These are phyloP conservation scores for Cryptococcus sp. DNA, from an alignment of 1,284 basidiomycete species.

Conservation along the genomic window DNA sequence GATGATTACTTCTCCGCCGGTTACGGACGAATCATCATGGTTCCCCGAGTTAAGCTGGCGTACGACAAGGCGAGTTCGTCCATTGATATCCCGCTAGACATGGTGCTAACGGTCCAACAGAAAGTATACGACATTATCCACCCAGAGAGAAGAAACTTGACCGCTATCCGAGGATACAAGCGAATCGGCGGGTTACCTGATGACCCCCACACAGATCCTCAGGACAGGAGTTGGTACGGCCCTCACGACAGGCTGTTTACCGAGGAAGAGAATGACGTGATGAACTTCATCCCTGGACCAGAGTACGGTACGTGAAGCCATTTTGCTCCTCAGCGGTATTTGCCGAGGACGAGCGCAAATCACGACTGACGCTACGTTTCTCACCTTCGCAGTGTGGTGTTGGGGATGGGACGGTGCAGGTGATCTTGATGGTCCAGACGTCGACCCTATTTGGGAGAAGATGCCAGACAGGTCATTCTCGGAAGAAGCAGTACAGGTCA, in stretches of 20 bases:
- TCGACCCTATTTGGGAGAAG: constrained; percentile 91
- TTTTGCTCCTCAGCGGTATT: not conserved
- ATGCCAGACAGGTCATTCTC: constrained; percentile 70
- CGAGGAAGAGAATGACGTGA: constrained; percentile 73
- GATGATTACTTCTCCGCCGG: constrained; percentile 83
- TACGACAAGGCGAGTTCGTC: constrained; percentile 72
- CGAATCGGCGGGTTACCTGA: constrained; percentile 89
- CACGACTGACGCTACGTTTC: constrained; percentile 1
- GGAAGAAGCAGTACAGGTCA: constrained; percentile 66
- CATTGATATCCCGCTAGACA: not conserved
- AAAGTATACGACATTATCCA: constrained; percentile 92
- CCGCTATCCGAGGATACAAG: constrained; percentile 87
- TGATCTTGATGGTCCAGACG: constrained; percentile 85
- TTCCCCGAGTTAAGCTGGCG: constrained; percentile 89
- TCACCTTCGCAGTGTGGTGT: constrained; percentile 77
- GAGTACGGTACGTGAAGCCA: constrained; percentile 66
- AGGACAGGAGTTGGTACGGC: constrained; percentile 89
- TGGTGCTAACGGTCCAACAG: constrained; percentile 52
- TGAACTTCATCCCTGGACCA: constrained; percentile 79
- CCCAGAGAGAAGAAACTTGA: constrained; percentile 80
- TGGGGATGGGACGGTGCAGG: constrained; percentile 99
- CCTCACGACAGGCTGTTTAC: constrained; percentile 91
- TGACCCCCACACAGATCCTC: constrained; percentile 89
- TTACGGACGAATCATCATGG: constrained; percentile 93
- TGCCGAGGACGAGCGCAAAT: too few relatives aligned